Base-by-base conservation (phyloP, 2,329 filamentous ascomycete species). In the Magnaporthiopsis poae region DNA sequence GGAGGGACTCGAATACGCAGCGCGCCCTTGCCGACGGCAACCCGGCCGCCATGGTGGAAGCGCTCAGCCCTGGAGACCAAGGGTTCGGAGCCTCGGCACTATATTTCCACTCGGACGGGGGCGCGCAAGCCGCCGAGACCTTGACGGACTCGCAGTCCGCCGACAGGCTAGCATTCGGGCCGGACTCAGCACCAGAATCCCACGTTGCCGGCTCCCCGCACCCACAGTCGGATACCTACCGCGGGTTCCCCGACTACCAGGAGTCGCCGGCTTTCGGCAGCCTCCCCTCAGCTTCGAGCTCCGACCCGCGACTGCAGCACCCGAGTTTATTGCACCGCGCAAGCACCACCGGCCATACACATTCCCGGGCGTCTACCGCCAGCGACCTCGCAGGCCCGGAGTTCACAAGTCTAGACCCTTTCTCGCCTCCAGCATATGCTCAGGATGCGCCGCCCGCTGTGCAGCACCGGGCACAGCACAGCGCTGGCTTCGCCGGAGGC, bases 51-150 rank as follows among this genome's bases (percentile, higher is more conserved):
- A 60, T 60, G 63, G 56, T 60, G 29, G n/a, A 46, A 9, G 21
- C 39, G 9, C 15, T 64, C 36, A 59, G 63, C 52, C n/a, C 33
- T 15, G 63, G 63, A 27, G 39, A 59, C 21, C 59, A 36, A 18
- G 27, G 64, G n/a, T 66, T 66, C 29, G 60, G 60, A 21, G 64
- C 64, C 7, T 52, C 64, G 59, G 64, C 64, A 25, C 60, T 66
- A 5, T 66, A 61, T 29, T 25, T 29, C 21, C 64, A 61, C 29
- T 66, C 64, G 33, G 64, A 66, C 33, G 64, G 64, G 7, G 64
- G 64, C 12, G 64, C 46, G 36, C 64, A 66, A 29, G 64, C 64
- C 12, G 64, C 64, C 27, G 64, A 66, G 21, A 62, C 60, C 35
- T 15, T 66, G 59, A 66, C 64, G 31, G 64, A 66, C 60, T 66